Conservation (phyloP, 139 green algal genomes). For the Ostreobium quekettii region DNA sequence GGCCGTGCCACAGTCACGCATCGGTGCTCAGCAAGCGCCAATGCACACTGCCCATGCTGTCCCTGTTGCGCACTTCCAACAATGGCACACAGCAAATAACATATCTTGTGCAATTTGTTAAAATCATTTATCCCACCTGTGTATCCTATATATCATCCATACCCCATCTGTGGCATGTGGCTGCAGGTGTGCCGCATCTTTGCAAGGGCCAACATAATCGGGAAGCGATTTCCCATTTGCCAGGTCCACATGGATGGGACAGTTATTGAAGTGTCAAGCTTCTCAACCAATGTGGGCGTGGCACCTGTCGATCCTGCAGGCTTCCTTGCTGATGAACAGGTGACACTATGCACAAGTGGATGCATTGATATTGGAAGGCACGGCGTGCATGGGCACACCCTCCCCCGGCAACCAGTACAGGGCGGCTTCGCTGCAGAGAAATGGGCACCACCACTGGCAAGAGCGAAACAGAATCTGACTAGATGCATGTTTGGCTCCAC, state of each 20-base stretch:
- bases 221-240: constrained; percentile 46
- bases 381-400: not conserved
- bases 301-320: not conserved
- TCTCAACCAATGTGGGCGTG: constrained; percentile 23
- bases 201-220: constrained; percentile 43
- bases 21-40: no score
- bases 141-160: no score
- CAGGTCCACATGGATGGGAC: constrained; percentile 21
- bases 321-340: not conserved
- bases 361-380: not conserved
- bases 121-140: no score
- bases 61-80: no score
- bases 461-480: not conserved
- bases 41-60: no score
- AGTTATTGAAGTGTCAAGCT: constrained; percentile 44
- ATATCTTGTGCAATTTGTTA: no score
- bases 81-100: no score
- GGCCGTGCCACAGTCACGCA: no score
- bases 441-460: not conserved
- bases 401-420: not conserved
- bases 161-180: no score
- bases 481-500: no score
- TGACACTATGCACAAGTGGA: not conserved
- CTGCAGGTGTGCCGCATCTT: not conserved
- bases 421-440: not conserved